phyloP scores from a whole-genome alignment of 2,329 filamentous ascomycete genomes.

The Epichloe aotearoae region DNA sequence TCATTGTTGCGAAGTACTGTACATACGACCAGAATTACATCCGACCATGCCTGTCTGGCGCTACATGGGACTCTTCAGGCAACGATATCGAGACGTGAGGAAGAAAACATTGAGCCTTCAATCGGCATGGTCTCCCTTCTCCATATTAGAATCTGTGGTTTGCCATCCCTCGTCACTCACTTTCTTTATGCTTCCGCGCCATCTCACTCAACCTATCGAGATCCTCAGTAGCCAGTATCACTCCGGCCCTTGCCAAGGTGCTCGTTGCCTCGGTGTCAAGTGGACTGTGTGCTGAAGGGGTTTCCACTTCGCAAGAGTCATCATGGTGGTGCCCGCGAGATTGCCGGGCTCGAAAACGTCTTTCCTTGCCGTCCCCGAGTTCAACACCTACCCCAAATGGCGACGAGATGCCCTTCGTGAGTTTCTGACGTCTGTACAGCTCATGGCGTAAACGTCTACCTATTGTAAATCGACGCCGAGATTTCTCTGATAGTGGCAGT shows the following conservation, averaged over 20 bases:
- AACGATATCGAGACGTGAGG: too few relatives aligned
- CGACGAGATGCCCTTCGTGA: background rate
- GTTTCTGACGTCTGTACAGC: conserved; percentile 5
- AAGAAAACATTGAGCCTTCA: background rate
- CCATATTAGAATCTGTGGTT: background rate
- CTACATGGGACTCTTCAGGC: background rate
- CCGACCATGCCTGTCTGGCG: background rate
- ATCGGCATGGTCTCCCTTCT: background rate
- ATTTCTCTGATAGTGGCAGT: conserved; percentile 1
- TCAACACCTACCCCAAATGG: background rate
- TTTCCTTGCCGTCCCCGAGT: conserved; percentile 15
- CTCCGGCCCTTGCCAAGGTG: conserved; percentile 15
- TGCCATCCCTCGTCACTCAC: background rate
- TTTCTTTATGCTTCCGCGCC: conserved; percentile 9
- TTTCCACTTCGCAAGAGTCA: conserved; percentile 11
- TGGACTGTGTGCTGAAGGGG: conserved; percentile 10
- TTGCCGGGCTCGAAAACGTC: conserved; percentile 18
- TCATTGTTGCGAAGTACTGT: background rate
- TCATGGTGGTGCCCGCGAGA: conserved; percentile 13
- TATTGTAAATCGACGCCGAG: background rate
- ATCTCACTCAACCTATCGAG: conserved; percentile 19
- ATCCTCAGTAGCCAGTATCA: conserved; percentile 17
- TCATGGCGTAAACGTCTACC: background rate
- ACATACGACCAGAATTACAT: background rate
- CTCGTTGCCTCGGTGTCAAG: conserved; percentile 10